Percentiles rank a stretch among this genome's conserved stretches.
Evolutionary conservation across 441 rosid genomes (phyloP).

Genomic region (Cnidoscolus chayamansa): DNA sequence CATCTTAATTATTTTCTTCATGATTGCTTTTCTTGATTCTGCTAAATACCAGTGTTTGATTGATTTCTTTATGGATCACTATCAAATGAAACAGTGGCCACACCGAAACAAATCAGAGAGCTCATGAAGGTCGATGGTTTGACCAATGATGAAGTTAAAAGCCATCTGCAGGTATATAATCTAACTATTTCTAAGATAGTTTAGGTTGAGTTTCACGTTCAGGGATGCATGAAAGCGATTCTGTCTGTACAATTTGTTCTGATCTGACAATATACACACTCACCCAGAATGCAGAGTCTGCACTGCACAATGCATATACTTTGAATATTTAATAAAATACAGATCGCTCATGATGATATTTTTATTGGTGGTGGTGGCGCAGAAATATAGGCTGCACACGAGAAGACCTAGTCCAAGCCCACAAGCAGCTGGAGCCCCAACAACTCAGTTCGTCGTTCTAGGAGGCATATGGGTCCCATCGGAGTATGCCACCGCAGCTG

Average conservation of each 20-base stretch:
- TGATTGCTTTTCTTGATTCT: conserved; percentile 1
- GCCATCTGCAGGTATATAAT: conserved; percentile 83
- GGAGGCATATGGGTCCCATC: conserved; percentile 97
- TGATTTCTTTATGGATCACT: conserved; percentile 15
- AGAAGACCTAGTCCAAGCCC: conserved; percentile 93
- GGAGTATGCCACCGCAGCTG: conserved; percentile 67
- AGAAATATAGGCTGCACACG: conserved; percentile 96
- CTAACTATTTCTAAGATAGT: too few species aligned
- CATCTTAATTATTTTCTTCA: too few species aligned
- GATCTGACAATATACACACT: conserved; percentile 30
- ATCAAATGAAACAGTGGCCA: conserved; percentile 53
- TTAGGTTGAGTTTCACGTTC: neutral
- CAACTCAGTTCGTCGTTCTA: conserved; percentile 73
- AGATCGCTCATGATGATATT: conserved; percentile 15
- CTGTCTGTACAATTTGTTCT: conserved; percentile 23
- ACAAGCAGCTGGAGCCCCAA: conserved; percentile 53
- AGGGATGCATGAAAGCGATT: conserved; percentile 30
- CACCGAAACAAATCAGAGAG: conserved; percentile 94
- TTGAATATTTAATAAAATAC: conserved; percentile 7
- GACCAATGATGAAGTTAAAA: conserved; percentile 94
- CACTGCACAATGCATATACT: conserved; percentile 21
- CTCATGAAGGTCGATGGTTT: conserved; percentile 96
- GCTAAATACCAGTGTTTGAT: neutral
- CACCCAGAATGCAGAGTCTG: neutral
- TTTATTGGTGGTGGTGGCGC: conserved; percentile 22